Evolutionary conservation across 805 yeast genomes (phyloP), one percentile per base, ranked within the genome.

Genomic region (Kazachstania taianensis): DNA sequence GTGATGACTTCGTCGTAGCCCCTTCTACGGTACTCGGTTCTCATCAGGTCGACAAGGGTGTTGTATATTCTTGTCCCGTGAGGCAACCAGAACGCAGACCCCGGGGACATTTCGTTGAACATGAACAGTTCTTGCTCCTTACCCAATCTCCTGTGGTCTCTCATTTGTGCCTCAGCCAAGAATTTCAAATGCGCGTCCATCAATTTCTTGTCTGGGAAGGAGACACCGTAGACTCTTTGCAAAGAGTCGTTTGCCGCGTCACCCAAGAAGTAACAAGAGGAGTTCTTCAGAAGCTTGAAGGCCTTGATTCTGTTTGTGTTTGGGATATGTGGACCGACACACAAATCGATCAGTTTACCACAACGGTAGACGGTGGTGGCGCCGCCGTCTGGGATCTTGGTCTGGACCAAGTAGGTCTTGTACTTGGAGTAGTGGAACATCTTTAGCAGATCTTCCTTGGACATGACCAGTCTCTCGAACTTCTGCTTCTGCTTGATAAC

Each of bases 1-100:
- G 98, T 87, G 59, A 92, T 89, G 47, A 92, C 98, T 69, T 92
- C 99, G 45, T 92, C 96, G 62, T 82, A 92, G 27, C 96, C 97
- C 64, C 98, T 81, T 65, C 74, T 77, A 57, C 81, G 78, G 66
- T 92, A 92, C 67, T 92, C 94, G 37, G 62, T 57, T 66, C 89
- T 76, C 65, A 92, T 59, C 62, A 85, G 63, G 22, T 82, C 86
- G 49, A 78, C 76, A 61, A 92, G 70, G 41, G 84, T 75, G 64
- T 84, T 84, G 73, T 92, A 92, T 57, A 92, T 92, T 67, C 97
- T 81, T 33, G 99, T 78, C 65, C 99, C 99, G 56, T 89, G 98
- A 35, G 99, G 99, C 53, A 92, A 73, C 97, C 97, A 92, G 76
- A 92, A 92, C 41, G 94, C 87, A 28, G 94, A 78, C 47, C 99